Base-by-base conservation (phyloP, 2,329 filamentous ascomycete species). In the Arthroderma sp. region DNA sequence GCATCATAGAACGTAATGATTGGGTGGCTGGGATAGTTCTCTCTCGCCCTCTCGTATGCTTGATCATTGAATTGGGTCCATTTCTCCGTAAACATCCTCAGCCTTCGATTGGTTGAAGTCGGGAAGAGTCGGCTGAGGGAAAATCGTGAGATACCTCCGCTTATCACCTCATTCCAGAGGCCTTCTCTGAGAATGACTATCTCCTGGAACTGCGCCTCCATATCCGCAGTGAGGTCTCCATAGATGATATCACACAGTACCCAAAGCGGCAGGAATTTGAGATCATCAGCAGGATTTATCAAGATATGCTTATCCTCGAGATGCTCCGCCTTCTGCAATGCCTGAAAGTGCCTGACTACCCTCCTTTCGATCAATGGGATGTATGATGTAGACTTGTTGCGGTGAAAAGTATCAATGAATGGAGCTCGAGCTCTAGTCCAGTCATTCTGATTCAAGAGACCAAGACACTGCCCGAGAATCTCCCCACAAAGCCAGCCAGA, bases 211-310 rank as follows among this genome's bases (percentile, higher is more conserved):
- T 67, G 55, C 0, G 57, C 23, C 19, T 64, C 60, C 47, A 68
- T 58, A 0, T 65, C 63, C 1, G 60, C 28, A 2, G 58, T 54
- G 11, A 74, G 54, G 1, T 60, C 39, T 2, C 73, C 74, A 56
- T 74, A 76, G 4, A 75, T 51, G 13, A 70, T 59, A 17, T 73
- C 67, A 1, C 68, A 70, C 15, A 74, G 61, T 6, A 72, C 60
- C 54, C 66, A 66, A 59, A 76, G 76, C 0, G 74, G 72, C 4
- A 72, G 63, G 4, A 70, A 19, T 43, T 66, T 66, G 23, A 72
- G 55, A 41, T 71, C 70, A 1, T 63, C 55, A 5, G 60, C 63
- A 15, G 69, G 69, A 31, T 69, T 19, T 21, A 51, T 21, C n/a
- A n/a, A n/a, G n/a, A n/a, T n/a, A n/a, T n/a, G n/a, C n/a, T n/a